These are phyloP conservation scores for Waitea zeae DNA, from an alignment of 1,284 basidiomycete species.

Conservation along the genomic window DNA sequence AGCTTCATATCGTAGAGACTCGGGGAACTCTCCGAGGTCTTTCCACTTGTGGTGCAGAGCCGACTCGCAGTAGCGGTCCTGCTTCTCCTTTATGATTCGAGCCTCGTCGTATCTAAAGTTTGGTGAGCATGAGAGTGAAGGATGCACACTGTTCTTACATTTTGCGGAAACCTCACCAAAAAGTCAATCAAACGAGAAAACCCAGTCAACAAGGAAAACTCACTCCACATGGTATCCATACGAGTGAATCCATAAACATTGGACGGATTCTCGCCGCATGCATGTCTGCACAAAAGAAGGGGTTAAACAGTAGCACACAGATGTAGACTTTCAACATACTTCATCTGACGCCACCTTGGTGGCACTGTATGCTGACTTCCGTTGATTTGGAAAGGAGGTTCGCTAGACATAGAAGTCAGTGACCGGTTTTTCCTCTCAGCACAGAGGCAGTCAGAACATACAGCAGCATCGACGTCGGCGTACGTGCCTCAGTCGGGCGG, in stretches of 20 bases:
- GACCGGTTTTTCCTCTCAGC: no score
- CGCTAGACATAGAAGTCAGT: no score
- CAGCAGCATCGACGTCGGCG: slow-evolving; percentile 16
- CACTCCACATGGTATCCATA: slow-evolving; percentile 26
- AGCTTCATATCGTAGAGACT: slow-evolving; percentile 64
- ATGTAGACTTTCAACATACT: slow-evolving; percentile 20
- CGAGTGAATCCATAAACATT: slow-evolving; percentile 18
- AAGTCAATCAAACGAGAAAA: no score
- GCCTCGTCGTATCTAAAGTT: slow-evolving; percentile 40
- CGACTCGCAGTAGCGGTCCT: slow-evolving; percentile 48
- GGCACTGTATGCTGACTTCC: slow-evolving; percentile 12
- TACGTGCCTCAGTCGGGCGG: slow-evolving; percentile 12
- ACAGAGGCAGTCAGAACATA: no score
- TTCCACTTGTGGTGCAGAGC: slow-evolving; percentile 37
- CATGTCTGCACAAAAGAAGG: not conserved
- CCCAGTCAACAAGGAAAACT: no score
- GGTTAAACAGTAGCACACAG: not conserved
- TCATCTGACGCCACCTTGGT: slow-evolving; percentile 27
- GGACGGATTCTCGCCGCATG: not conserved
- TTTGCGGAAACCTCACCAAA: slow-evolving; percentile 21
- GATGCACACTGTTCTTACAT: slow-evolving; percentile 14
- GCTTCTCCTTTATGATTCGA: slow-evolving; percentile 40
- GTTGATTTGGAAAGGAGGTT: slow-evolving; percentile 23
- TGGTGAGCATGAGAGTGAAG: not conserved
- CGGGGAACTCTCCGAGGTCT: slow-evolving; percentile 46